Evolutionary conservation across 331 rosid genomes (phyloP), one percentile per base, ranked within the genome.

Genomic region (Malus hybrid): DNA sequence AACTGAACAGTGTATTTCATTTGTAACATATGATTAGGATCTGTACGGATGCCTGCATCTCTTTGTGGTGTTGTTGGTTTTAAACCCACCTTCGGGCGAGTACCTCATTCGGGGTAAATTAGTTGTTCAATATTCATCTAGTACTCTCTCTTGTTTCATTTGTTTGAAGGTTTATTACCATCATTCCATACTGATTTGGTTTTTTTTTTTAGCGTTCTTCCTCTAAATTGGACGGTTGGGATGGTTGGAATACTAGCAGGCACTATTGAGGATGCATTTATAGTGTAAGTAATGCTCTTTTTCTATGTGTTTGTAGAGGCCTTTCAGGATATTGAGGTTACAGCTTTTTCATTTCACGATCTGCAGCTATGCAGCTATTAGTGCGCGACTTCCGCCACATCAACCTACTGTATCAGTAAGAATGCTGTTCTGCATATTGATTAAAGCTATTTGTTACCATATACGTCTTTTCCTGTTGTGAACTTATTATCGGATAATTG

Each of bases 21-120:
- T 67, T 79, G 66, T 73, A 48, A 71, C 65, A 57, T 46, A 6
- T 83, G 79, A 52, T 39, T 76, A 93, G 98, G 98, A 63, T 93
- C 98, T 69, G 96, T 93, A 77, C 80, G 98, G 74, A 83, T 93
- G 86, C 98, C 97, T 29, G 98, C 98, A 59, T 86, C 98, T 70
- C 93, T 93, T 70, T 93, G 98, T 72, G 98, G 98, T 63, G 90
- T 91, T 20, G 83, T 91, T 39, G 98, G 98, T 79, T 82, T 93
- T 22, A 93, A 93, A 82, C 97, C 97, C 34, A 93, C 95, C n/a
- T 93, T 91, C 66, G 88, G 81, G 4, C 95, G 98, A 48, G 78
- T 91, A 67, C 88, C 95, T 83, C 96, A 91, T 76, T 69, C 80
- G 16, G 98, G 98, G 98, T 91, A 52, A 48, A 80, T 36, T 80